Percentiles rank a stretch among this genome's conserved stretches.
These are phyloP conservation scores for Halenospora varia DNA, from an alignment of 495 filamentous ascomycete species.

Conservation along the genomic window DNA sequence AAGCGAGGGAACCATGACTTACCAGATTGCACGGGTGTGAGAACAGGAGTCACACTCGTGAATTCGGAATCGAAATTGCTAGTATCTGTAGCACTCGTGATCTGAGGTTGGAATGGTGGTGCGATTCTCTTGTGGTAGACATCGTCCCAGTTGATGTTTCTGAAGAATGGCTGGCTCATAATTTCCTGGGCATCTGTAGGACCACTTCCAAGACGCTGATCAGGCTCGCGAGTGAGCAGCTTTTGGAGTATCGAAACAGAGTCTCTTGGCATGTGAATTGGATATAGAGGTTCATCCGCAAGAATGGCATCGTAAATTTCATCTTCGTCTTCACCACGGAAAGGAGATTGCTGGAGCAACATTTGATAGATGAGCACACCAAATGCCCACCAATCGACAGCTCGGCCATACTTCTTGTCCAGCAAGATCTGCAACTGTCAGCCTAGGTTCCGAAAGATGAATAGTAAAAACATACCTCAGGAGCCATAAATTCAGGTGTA, in stretches of 20 bases:
- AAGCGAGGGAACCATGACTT: conserved; percentile 36
- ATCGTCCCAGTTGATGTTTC: conserved; percentile 97
- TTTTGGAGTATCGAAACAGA: conserved; percentile 98
- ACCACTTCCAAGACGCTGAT: conserved; percentile 85
- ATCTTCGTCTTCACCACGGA: conserved; percentile 98
- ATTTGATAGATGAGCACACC: conserved; percentile 99
- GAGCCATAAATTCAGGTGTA: conserved; percentile 99
- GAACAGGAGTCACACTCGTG: conserved; percentile 94
- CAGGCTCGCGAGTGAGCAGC: conserved; percentile 91
- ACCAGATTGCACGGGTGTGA: conserved; percentile 98
- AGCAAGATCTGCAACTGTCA: conserved; percentile 72
- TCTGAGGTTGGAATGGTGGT: conserved; percentile 84
- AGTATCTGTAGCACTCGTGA: conserved; percentile 89
- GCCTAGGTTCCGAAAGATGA: not conserved
- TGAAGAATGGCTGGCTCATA: conserved; percentile 98
- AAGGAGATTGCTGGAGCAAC: conserved; percentile 97
- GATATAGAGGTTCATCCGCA: conserved; percentile 95
- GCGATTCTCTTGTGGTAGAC: conserved; percentile 90
- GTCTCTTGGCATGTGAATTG: conserved; percentile 98
- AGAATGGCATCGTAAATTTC: conserved; percentile 99
- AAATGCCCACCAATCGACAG: conserved; percentile 99
- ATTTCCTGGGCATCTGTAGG: conserved; percentile 98
- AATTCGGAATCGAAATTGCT: conserved; percentile 99
- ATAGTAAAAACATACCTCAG: conserved; percentile 62
- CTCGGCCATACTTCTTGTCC: conserved; percentile 96